Base-by-base conservation (phyloP, 305 asterid genomes). In the Lippia alba region DNA sequence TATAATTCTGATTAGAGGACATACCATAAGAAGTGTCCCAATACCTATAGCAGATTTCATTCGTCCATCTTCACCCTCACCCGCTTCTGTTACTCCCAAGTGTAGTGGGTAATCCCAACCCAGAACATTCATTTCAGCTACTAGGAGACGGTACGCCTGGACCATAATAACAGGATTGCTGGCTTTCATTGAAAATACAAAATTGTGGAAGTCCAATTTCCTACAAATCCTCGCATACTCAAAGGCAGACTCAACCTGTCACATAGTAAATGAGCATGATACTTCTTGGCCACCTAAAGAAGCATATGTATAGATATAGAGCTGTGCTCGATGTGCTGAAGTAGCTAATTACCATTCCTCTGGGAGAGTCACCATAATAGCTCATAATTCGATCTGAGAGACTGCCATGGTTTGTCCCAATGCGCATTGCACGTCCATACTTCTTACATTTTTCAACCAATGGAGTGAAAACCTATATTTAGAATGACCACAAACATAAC, bases 41-140 rank as follows among this genome's bases (percentile, higher is more conserved):
- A 95, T 95, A 53, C 99, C 98, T 60, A 92, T 95, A 12, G 99
- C 99, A 74, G 98, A 92, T 86, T 95, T 95, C 99, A 95, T 95
- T 66, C 98, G 85, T 69, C 99, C 99, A 81, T 95, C 99, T 83
- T 95, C 99, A 72, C 99, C 98, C 81, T 92, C 99, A 74, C 99
- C 98, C 64, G 99, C 99, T 88, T 95, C 98, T 63, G 99, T 95
- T 46, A 95, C 99, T 74, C 99, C 99, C 74, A 95, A 78, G 75
- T 95, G 99, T 64, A 95, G 86, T 11, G 99, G 99, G 73, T 95
- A 95, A 82, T 95, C 99, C 99, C 99, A 95, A 69, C 97, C 98
- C 6, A 85, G 90, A 79, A 92, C 96, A 72, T 95, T 92, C 99
- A 95, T 92, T 84, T 95, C 99, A 72, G 99, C 98, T 74, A 91